These are phyloP conservation scores for Pythium oligandrum DNA, from an alignment of 352 stramenopile species.

Conservation along the genomic window DNA sequence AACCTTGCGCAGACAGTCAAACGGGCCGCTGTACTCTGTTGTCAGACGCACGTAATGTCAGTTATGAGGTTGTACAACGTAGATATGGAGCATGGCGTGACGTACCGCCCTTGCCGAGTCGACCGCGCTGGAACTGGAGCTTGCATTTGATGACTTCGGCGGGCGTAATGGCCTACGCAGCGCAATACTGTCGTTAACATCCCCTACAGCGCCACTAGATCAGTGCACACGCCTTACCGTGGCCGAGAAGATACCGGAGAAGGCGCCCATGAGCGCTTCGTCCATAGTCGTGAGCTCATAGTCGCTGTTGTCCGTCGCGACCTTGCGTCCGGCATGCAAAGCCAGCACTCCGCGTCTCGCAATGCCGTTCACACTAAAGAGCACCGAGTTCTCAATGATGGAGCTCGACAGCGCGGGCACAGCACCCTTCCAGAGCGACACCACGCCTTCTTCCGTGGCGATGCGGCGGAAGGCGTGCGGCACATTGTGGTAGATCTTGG, in stretches of 20 bases:
- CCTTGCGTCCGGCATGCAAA: conserved; percentile 37
- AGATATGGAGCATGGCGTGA: conserved; percentile 9
- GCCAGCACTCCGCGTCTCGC: conserved; percentile 62
- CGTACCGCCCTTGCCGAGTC: conserved; percentile 53
- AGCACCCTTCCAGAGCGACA: conserved; percentile 86
- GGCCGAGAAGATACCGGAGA: conserved; percentile 80
- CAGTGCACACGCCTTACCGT: conserved; percentile 31
- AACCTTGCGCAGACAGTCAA: conserved; percentile 68
- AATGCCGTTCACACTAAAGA: conserved; percentile 85
- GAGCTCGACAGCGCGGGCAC: conserved; percentile 82
- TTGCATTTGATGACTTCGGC: conserved; percentile 86
- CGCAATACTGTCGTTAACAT: neutral
- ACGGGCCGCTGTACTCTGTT: conserved; percentile 55
- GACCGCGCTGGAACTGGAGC: conserved; percentile 71
- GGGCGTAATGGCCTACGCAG: conserved; percentile 65
- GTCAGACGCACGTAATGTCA: neutral
- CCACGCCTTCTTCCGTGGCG: conserved; percentile 61
- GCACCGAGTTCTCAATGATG: conserved; percentile 88
- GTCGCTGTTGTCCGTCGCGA: conserved; percentile 31
- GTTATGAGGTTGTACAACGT: neutral
- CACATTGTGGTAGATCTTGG: conserved; percentile 56
- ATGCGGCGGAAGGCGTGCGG: conserved; percentile 66
- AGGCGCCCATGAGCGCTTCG: conserved; percentile 76
- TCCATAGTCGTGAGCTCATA: conserved; percentile 75
- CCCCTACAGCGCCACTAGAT: neutral